Evolutionary conservation across 192 early-diverging fungal genomes (phyloP).

Genomic region (Rhizophlyctis rosea): DNA sequence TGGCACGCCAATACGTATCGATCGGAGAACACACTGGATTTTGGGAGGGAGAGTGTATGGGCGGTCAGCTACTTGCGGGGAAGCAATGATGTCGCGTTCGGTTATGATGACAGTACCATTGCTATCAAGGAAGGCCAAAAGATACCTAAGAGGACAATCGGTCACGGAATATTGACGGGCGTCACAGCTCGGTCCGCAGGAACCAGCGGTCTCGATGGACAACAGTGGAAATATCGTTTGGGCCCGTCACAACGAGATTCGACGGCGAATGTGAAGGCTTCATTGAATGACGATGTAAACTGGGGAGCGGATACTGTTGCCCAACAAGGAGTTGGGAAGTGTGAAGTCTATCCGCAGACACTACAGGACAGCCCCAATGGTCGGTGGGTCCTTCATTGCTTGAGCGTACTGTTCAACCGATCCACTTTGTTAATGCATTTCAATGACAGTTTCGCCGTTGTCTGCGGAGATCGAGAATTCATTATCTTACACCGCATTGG

Average conservation of each 20-base stretch:
- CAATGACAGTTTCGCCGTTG: conserved; percentile 91
- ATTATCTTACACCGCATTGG: conserved; percentile 99
- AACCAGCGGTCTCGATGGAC: conserved; percentile 97
- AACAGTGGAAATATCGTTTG: conserved; percentile 95
- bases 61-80: conserved; percentile 81
- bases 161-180: too few relatives aligned
- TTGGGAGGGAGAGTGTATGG: conserved; percentile 98
- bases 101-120: conserved; percentile 95
- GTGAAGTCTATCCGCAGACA: conserved; percentile 95
- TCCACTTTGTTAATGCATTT: too few relatives aligned
- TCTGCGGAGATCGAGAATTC: conserved; percentile 98
- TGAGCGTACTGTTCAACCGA: not conserved
- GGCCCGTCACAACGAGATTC: conserved; percentile 95
- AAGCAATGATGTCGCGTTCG: conserved; percentile 91
- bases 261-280: conserved; percentile 91
- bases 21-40: conserved; percentile 94
- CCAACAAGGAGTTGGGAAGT: conserved; percentile 88
- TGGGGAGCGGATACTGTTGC: conserved; percentile 89
- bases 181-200: conserved; percentile 81
- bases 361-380: conserved; percentile 97
- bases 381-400: conserved; percentile 41
- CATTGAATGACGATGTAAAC: conserved; percentile 73
- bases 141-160: not conserved
- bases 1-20: conserved; percentile 99
- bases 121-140: conserved; percentile 69